These are phyloP conservation scores for Mortierella sp. DNA, from an alignment of 371 early-diverging fungal genomes.

Conservation along the genomic window DNA sequence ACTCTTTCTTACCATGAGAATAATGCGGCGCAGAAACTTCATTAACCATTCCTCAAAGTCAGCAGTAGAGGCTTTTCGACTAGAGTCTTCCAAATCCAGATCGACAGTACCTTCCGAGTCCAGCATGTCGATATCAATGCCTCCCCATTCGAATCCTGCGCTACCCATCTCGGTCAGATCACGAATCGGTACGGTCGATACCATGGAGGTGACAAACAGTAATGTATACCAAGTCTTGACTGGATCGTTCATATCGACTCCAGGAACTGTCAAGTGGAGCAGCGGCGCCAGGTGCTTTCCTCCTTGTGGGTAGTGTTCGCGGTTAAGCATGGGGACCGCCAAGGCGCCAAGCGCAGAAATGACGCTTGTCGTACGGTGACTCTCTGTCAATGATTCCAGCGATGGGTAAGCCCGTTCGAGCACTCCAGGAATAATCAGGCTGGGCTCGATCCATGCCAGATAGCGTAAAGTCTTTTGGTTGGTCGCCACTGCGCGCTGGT, in stretches of 20 bases:
- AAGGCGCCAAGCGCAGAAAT: constrained; percentile 78
- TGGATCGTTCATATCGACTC: constrained; percentile 93
- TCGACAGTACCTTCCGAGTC: constrained; percentile 63
- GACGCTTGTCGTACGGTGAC: constrained; percentile 89
- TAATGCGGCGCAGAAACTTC: constrained; percentile 83
- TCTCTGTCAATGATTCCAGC: constrained; percentile 89
- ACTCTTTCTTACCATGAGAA: constrained; percentile 70
- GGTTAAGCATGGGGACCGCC: constrained; percentile 77
- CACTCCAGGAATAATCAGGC: constrained; percentile 83
- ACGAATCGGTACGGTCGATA: constrained; percentile 74
- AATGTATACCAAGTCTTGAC: constrained; percentile 82
- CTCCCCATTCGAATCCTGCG: constrained; percentile 60
- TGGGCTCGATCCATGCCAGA: constrained; percentile 85
- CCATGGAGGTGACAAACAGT: constrained; percentile 79
- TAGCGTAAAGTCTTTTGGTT: constrained; percentile 80
- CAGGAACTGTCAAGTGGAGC: constrained; percentile 84
- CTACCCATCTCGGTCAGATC: constrained; percentile 65
- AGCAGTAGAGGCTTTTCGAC: constrained; percentile 75
- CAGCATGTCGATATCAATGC: constrained; percentile 64
- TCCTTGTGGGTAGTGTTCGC: constrained; percentile 86
- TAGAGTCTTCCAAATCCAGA: constrained; percentile 72
- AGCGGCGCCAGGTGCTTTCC: constrained; percentile 84
- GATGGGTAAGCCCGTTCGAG: constrained; percentile 89
- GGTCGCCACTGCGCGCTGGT: constrained; percentile 73
- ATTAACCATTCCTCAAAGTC: constrained; percentile 92